Percentiles rank a stretch among this genome's conserved stretches.
These are phyloP conservation scores for Diaporthe sp. DNA, from an alignment of 2,329 filamentous ascomycete species.

Conservation along the genomic window DNA sequence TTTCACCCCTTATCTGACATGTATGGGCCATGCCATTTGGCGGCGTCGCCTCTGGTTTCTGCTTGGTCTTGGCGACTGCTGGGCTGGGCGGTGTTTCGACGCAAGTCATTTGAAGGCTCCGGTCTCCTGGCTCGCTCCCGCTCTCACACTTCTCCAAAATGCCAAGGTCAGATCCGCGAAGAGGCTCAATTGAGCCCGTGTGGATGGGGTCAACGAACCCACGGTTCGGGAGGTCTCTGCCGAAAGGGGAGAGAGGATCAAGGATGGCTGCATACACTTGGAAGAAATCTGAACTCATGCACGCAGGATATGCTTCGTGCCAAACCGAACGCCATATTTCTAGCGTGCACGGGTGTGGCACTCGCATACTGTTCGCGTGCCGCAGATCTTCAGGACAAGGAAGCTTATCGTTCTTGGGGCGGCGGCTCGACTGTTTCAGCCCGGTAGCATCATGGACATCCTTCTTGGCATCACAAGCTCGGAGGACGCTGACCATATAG, in stretches of 20 bases:
- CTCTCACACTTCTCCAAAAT: constrained; percentile 13
- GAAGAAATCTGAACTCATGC: constrained; percentile 6
- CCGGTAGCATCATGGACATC: constrained; percentile 35
- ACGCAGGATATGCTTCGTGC: neutral
- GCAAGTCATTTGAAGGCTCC: constrained; percentile 19
- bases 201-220: neutral
- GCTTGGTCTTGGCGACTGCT: constrained; percentile 13
- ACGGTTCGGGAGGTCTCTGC: neutral
- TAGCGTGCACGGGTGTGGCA: constrained; percentile 15
- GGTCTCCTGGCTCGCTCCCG: constrained; percentile 2
- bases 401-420: constrained; percentile 20
- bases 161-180: neutral
- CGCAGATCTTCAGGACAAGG: constrained; percentile 23
- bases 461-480: constrained; percentile 33
- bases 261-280: constrained; percentile 2
- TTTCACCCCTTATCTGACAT: neutral
- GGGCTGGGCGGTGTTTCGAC: constrained; percentile 25
- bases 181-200: neutral
- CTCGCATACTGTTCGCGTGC: constrained; percentile 24
- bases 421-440: constrained; percentile 34
- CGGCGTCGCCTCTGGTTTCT: constrained; percentile 20
- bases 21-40: constrained; percentile 7
- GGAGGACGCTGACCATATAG: constrained; percentile 9
- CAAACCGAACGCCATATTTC: constrained; percentile 16
- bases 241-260: neutral